Evolutionary conservation across 2,329 filamentous ascomycete species (phyloP).

Genomic region (Nemania sp.): DNA sequence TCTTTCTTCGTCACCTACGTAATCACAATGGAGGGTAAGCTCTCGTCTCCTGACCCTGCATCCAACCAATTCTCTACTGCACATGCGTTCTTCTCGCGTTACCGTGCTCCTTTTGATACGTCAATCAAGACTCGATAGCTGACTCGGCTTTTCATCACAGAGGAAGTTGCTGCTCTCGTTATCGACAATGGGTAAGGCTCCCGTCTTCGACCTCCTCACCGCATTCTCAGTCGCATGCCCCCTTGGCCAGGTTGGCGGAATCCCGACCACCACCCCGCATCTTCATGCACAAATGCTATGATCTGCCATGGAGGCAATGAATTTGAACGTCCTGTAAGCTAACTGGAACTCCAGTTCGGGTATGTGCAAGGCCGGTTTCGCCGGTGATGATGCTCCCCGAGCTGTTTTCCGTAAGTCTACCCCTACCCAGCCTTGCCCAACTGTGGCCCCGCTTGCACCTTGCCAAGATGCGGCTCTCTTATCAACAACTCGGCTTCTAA

Average conservation of each 20-base stretch:
- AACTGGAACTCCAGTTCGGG: conserved; percentile 78
- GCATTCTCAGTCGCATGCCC: conserved; percentile 48
- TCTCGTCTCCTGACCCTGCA: conserved; percentile 45
- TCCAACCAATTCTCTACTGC: conserved; percentile 29
- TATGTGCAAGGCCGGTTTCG: conserved; percentile 99
- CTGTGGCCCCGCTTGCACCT: conserved; percentile 55
- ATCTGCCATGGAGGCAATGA: background rate
- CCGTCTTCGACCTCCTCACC: conserved; percentile 52
- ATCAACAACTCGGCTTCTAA: conserved; percentile 52
- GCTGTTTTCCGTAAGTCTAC: conserved; percentile 98
- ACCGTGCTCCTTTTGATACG: conserved; percentile 20
- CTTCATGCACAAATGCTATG: conserved; percentile 3
- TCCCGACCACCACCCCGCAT: conserved; percentile 4
- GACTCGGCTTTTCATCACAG: conserved; percentile 67
- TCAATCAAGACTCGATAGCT: conserved; percentile 52
- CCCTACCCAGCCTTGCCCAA: conserved; percentile 46
- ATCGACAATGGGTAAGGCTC: conserved; percentile 99
- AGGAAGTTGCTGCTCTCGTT: conserved; percentile 99
- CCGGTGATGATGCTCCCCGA: conserved; percentile 99
- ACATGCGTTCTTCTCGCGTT: conserved; percentile 31
- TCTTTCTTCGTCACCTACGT: conserved; percentile 53
- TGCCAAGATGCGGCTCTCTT: conserved; percentile 40
- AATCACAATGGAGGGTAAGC: conserved; percentile 75
- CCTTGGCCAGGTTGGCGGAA: conserved; percentile 34
- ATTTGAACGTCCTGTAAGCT: conserved; percentile 37